Conservation (phyloP, 2,329 filamentous ascomycete species). For the Fusarium gaditjirri region DNA sequence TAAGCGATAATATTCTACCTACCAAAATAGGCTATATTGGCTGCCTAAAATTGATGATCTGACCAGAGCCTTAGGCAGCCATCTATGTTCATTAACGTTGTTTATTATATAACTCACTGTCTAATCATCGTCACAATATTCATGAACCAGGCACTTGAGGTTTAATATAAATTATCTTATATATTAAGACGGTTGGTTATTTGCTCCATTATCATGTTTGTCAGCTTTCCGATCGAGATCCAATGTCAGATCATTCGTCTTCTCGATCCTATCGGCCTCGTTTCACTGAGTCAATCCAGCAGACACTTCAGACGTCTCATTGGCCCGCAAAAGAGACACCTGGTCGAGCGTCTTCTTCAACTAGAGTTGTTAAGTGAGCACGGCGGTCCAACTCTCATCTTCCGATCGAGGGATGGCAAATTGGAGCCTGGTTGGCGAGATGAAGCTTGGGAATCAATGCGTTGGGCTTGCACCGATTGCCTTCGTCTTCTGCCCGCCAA, state of each 20-base stretch:
- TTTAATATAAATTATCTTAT: neutral
- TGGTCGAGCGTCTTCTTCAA: slow-evolving; percentile 17
- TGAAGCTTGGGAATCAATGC: slow-evolving; percentile 5
- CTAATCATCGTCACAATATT: too few relatives aligned
- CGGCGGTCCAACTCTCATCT: slow-evolving; percentile 7
- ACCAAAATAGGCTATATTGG: too few relatives aligned
- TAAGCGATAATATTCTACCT: too few relatives aligned
- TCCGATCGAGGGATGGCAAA: neutral
- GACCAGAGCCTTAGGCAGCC: neutral
- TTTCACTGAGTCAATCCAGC: slow-evolving; percentile 26
- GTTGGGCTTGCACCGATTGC: slow-evolving; percentile 28
- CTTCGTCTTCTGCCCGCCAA: slow-evolving; percentile 21
- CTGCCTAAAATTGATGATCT: too few relatives aligned
- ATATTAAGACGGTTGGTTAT: neutral
- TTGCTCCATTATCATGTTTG: neutral
- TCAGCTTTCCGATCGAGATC: neutral
- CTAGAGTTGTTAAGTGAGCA: neutral
- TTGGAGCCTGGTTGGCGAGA: neutral
- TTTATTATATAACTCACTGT: neutral
- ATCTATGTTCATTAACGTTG: neutral
- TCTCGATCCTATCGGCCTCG: slow-evolving; percentile 27
- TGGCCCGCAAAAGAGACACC: slow-evolving; percentile 6
- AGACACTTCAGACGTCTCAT: slow-evolving; percentile 17
- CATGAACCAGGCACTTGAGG: too few relatives aligned
- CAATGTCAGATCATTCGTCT: slow-evolving; percentile 25